Evolutionary conservation across 352 stramenopile genomes (phyloP), one percentile per base, ranked within the genome.

Genomic region (Globisporangium solare): DNA sequence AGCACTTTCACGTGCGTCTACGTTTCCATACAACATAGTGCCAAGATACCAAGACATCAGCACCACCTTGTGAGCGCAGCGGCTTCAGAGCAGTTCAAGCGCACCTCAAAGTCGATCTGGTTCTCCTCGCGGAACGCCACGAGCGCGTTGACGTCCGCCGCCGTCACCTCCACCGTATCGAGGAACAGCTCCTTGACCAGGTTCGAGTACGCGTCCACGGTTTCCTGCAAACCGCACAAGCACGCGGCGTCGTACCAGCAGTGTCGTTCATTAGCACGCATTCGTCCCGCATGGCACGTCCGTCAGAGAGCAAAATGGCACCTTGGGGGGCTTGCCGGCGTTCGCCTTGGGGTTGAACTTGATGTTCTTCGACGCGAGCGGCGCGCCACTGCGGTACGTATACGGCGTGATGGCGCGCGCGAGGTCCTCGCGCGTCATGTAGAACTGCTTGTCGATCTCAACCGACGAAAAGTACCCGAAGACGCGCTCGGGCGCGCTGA

Each of bases 381-480:
- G 79, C 24, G 79, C 84, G 4, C 84, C 84, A 43, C 71, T 76
- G 58, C 82, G 82, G 58, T 86, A 90, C 56, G 82, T 88, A 59
- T 89, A 96, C 18, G 85, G 87, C 48, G 83, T 94, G 49, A 96
- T 68, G 5, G 85, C 85, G n/a, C 85, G 71, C 41, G 84, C 81
- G 18, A 96, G 64, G 67, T 96, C 87, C 12, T 75, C 70, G 27
- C 76, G 76, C 32, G 84, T 94, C 87, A 96, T 96, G 61, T 74
- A 94, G 54, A 69, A 88, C 43, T 94, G 68, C 51, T 77, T 71
- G 50, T 94, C 76, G 61, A 94, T 71, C 65, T 91, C 71, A 2
- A 96, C 81, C 52, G 78, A 90, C 17, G 87, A 91, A 57, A 96
- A 96, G 66, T 96, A 96, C 76, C 93, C 83, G 56, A 96, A 96